phyloP scores from a whole-genome alignment of 495 filamentous ascomycete species.

The Penicillium pancosmium region DNA sequence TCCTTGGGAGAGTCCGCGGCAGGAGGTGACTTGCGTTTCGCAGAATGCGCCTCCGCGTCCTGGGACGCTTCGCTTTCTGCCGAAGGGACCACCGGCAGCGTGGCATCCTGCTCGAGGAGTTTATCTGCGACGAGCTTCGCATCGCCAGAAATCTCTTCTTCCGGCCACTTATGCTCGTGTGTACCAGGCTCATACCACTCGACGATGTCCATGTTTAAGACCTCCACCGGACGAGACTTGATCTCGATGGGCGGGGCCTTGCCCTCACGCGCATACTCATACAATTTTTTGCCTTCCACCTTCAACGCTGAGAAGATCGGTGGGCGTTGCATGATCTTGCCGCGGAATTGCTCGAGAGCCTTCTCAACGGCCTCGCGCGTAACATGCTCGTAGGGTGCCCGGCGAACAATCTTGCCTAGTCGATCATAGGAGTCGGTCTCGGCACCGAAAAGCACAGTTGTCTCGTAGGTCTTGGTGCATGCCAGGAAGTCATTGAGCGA shows the following conservation, averaged over 20 bases:
- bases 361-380: conserved; percentile 78
- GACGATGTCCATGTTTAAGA: conserved; percentile 72
- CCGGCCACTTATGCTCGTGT: conserved; percentile 72
- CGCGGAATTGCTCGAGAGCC: conserved; percentile 73
- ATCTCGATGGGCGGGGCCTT: conserved; percentile 83
- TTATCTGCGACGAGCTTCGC: conserved; percentile 75
- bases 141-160: conserved; percentile 68
- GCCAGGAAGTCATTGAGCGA: conserved; percentile 70
- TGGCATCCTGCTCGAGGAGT: conserved; percentile 53
- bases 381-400: conserved; percentile 73
- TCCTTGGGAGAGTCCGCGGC: conserved; percentile 28
- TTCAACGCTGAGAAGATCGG: conserved; percentile 91
- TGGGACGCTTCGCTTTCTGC: conserved; percentile 26
- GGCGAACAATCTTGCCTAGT: conserved; percentile 76
- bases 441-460: conserved; percentile 84
- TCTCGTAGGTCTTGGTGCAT: conserved; percentile 93
- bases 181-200: conserved; percentile 87
- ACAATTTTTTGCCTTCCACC: conserved; percentile 87
- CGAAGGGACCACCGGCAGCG: conserved; percentile 23
- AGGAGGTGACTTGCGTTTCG: conserved; percentile 40
- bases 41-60: conserved; percentile 17
- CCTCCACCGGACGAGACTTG: conserved; percentile 74
- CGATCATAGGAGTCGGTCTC: conserved; percentile 92
- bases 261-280: conserved; percentile 93
- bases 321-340: conserved; percentile 87